These are phyloP conservation scores for Calocybe gangraenosa DNA, from an alignment of 768 basidiomycete genomes.

Conservation along the genomic window DNA sequence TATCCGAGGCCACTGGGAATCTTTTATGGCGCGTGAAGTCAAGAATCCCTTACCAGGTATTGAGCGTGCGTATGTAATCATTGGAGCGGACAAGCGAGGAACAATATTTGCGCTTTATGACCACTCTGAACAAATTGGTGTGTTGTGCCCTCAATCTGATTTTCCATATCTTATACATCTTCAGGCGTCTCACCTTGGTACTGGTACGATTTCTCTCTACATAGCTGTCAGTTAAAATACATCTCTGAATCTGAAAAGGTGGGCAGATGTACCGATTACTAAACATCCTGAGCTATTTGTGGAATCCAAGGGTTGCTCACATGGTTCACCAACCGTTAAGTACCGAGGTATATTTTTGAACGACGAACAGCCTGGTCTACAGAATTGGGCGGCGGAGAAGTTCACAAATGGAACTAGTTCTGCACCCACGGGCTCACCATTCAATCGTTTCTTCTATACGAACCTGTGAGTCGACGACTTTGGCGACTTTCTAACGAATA, in stretches of 20 bases:
- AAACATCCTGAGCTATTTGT: conserved; percentile 47
- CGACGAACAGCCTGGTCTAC: conserved; percentile 69
- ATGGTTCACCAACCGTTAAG: conserved; percentile 66
- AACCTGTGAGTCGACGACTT: conserved; percentile 37
- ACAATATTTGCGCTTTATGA: conserved; percentile 66
- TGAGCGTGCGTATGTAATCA: conserved; percentile 57
- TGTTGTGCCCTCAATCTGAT: not conserved
- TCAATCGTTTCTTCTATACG: conserved; percentile 58
- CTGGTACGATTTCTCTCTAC: conserved; percentile 34
- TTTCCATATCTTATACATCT: not conserved
- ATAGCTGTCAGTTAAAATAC: not conserved
- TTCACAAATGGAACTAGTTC: conserved; percentile 62
- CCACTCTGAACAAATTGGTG: conserved; percentile 66
- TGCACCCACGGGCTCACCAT: conserved; percentile 45
- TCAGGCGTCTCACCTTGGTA: conserved; percentile 68
- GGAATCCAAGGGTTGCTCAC: conserved; percentile 38
- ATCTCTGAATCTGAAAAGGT: conserved; percentile 35
- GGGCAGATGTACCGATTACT: conserved; percentile 70
- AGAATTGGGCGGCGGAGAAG: conserved; percentile 66
- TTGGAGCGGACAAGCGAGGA: conserved; percentile 66
- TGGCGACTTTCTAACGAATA: not conserved
- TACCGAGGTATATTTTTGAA: conserved; percentile 74
- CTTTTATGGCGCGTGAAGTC: conserved; percentile 49
- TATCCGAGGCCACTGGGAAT: conserved; percentile 64
- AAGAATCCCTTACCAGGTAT: conserved; percentile 55